Evolutionary conservation across 2,329 filamentous ascomycete species (phyloP).

Genomic region (Trichoderma sp.): DNA sequence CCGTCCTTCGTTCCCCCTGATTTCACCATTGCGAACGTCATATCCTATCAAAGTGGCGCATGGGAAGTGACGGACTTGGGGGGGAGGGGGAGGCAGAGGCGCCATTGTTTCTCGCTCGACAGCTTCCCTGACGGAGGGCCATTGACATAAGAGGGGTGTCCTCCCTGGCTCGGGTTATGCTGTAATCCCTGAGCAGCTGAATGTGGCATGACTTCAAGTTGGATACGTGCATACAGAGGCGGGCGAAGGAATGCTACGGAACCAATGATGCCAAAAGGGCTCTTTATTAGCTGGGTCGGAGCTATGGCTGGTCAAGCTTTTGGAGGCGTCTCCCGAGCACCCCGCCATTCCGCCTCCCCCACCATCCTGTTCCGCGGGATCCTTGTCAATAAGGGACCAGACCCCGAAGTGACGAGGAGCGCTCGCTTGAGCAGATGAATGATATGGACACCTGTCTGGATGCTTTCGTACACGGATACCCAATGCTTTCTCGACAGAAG

Average conservation of each 20-base stretch:
- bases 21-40: conserved; percentile 13
- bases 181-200: conserved; percentile 11
- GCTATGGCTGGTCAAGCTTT: conserved; percentile 22
- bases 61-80: conserved; percentile 3
- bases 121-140: conserved; percentile 3
- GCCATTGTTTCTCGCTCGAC: conserved; percentile 1
- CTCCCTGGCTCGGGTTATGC: not conserved
- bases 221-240: conserved; percentile 1
- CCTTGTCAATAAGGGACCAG: conserved; percentile 3
- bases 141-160: not conserved
- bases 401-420: conserved; percentile 16
- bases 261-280: conserved; percentile 4
- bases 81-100: conserved; percentile 13
- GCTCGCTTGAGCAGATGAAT: not conserved
- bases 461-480: no score
- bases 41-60: conserved; percentile 20
- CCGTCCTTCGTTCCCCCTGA: not conserved
- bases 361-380: conserved; percentile 1
- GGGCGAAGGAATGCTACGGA: not conserved
- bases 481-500: not conserved
- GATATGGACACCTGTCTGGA: no score
- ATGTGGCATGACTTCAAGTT: conserved; percentile 16
- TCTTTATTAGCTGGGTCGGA: conserved; percentile 10
- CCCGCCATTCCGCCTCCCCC: conserved; percentile 18
- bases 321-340: not conserved